Conservation (phyloP, 1,139 yeast genomes). For the Lodderomyces elongisporus region DNA sequence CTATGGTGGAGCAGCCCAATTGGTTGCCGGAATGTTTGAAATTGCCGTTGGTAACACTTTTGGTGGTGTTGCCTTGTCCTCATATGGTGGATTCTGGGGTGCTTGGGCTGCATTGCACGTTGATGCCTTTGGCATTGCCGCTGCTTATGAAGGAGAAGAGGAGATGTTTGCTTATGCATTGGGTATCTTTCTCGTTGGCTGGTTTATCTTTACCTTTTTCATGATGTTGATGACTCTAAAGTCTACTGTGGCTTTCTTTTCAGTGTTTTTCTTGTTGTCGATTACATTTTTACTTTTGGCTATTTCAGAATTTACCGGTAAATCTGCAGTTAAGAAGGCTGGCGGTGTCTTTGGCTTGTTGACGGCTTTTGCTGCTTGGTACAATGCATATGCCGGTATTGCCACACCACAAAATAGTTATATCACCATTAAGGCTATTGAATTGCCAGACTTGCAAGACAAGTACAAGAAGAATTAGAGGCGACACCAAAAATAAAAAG, state of each 20-base stretch:
- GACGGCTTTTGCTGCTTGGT: slow-evolving; percentile 80
- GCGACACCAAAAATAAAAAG: slow-evolving; percentile 1
- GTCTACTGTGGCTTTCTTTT: slow-evolving; percentile 74
- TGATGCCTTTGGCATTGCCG: slow-evolving; percentile 66
- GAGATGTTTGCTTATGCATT: slow-evolving; percentile 43
- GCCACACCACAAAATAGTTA: slow-evolving; percentile 70
- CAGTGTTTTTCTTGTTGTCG: slow-evolving; percentile 58
- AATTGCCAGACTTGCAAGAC: slow-evolving; percentile 37
- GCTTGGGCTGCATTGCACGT: slow-evolving; percentile 71
- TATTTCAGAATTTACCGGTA: slow-evolving; percentile 44
- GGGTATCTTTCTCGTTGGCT: slow-evolving; percentile 71
- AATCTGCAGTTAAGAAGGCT: slow-evolving; percentile 44
- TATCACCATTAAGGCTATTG: slow-evolving; percentile 50
- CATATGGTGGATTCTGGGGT: slow-evolving; percentile 90
- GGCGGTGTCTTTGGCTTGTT: slow-evolving; percentile 81
- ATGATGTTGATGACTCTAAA: slow-evolving; percentile 64
- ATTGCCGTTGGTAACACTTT: slow-evolving; percentile 77
- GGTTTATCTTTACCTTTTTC: slow-evolving; percentile 77
- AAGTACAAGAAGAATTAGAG: slow-evolving; percentile 6
- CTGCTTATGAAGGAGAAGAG: slow-evolving; percentile 43
- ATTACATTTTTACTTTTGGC: slow-evolving; percentile 66
- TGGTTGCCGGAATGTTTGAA: slow-evolving; percentile 73
- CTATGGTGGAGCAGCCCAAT: slow-evolving; percentile 81
- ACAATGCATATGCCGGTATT: slow-evolving; percentile 88
- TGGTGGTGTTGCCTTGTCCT: slow-evolving; percentile 81